Base-by-base conservation (phyloP, 2,329 filamentous ascomycete species). In the Sarocladium oryzae region DNA sequence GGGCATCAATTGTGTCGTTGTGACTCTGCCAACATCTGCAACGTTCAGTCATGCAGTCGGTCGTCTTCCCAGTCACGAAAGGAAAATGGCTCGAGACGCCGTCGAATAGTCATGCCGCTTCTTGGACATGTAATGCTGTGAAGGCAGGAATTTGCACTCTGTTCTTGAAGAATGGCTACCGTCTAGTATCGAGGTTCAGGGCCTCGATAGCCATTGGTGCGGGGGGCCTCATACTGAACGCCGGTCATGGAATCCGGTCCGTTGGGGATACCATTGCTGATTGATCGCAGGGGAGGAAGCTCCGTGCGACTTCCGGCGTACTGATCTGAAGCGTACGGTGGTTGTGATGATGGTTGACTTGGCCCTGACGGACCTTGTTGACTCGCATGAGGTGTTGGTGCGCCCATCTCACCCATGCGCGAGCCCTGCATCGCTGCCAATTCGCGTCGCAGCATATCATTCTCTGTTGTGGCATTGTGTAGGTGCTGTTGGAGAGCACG, bases 241-340 rank as follows among this genome's bases (percentile, higher is more conserved):
- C 82, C 82, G 1, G 79, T 82, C 82, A 85, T 85, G 1, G 79
- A 78, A 20, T 85, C 81, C 1, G 81, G 76, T 0, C 64, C 66
- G 26, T 64, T 69, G 4, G 68, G 60, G 8, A 75, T 61, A 52
- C 65, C 66, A 49, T 68, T 69, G 57, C 71, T 75, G 15, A 82
- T 64, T 15, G 75, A 73, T 10, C 80, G 72, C 32, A 84, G 68
- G 2, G 81, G 81, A 11, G 81, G 81, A 26, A 84, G 66, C 57
- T 81, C 75, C 13, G 73, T 71, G 18, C 77, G 70, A 56, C 61
- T 60, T 53, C 53, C 56, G 54, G 61, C 50, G 51, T 68, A 69
- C 2, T 58, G 57, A 28, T 69, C 67, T 8, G 54, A 51, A 16
- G 61, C 45, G 43, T 67, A 69, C 20, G 56, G 51, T 24, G 63